Percentiles rank a stretch among this genome's conserved stretches.
Evolutionary conservation across 1,139 yeast genomes (phyloP).

Genomic region (Hemisphaericaspora lyxosophila): DNA sequence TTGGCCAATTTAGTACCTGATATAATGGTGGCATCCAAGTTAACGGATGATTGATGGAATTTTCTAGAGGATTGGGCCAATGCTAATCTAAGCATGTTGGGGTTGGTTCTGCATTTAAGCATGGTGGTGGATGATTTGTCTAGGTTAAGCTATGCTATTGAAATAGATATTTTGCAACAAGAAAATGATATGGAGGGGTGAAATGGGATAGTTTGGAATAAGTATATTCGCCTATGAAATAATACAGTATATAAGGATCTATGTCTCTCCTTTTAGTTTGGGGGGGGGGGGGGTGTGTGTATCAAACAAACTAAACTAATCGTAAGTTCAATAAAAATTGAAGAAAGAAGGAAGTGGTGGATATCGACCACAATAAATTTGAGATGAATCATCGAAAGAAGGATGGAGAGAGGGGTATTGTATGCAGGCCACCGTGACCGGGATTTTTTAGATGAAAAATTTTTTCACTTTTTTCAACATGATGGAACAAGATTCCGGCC

Average conservation of each 20-base stretch:
- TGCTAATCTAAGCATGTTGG: conserved; percentile 1
- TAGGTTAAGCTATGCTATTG: background rate
- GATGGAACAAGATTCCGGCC: background rate
- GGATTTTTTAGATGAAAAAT: background rate
- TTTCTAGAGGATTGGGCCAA: conserved; percentile 9
- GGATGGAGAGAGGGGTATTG: background rate
- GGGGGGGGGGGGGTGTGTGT: too few relatives aligned
- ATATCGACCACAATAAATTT: background rate
- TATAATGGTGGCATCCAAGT: conserved; percentile 38
- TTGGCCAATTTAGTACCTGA: conserved; percentile 48
- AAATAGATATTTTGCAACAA: background rate
- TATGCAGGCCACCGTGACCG: background rate
- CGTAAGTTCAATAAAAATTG: too few relatives aligned
- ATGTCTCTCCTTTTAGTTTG: too few relatives aligned
- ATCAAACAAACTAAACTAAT: too few relatives aligned
- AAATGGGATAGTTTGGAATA: too few relatives aligned
- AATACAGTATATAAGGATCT: too few relatives aligned
- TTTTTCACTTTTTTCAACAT: background rate
- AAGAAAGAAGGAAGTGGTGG: background rate
- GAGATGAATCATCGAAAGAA: background rate
- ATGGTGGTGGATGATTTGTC: background rate
- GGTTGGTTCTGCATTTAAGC: background rate
- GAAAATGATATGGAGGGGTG: too few relatives aligned
- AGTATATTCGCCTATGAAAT: too few relatives aligned
- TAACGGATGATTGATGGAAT: conserved; percentile 16